phyloP scores from a whole-genome alignment of 495 filamentous ascomycete genomes.

The Podospora fimiseda region DNA sequence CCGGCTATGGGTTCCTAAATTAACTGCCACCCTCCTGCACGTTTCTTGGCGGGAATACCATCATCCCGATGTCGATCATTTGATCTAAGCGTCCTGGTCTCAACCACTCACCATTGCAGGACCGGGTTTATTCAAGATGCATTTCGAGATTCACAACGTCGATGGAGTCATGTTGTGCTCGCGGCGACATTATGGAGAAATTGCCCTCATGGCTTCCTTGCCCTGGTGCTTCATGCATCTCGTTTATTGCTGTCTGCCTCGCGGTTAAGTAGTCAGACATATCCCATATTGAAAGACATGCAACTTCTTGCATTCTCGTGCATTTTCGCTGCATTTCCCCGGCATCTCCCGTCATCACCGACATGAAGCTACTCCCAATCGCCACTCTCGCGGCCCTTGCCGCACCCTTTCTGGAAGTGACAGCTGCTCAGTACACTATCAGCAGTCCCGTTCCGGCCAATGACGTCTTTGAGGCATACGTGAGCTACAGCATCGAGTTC shows the following conservation, averaged over 20 bases:
- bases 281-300: neutral
- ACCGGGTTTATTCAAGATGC: too few relatives aligned
- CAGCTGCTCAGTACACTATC: slow-evolving; percentile 11
- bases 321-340: neutral
- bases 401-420: neutral
- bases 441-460: slow-evolving; percentile 16
- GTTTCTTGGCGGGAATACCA: too few relatives aligned
- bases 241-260: neutral
- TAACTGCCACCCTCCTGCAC: too few relatives aligned
- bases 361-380: neutral
- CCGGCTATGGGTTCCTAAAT: too few relatives aligned
- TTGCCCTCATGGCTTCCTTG: too few relatives aligned
- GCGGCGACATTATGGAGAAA: too few relatives aligned
- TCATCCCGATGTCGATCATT: too few relatives aligned
- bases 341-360: neutral
- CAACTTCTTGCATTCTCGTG: neutral
- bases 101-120: too few relatives aligned
- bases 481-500: slow-evolving; percentile 57
- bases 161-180: neutral
- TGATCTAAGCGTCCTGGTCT: too few relatives aligned
- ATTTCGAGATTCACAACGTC: neutral
- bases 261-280: neutral
- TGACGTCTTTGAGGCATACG: slow-evolving; percentile 45
- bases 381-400: slow-evolving; percentile 2
- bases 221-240: neutral